Evolutionary conservation across 768 basidiomycete genomes (phyloP), one percentile per base, ranked within the genome.

Genomic region (Auriscalpium orientale): DNA sequence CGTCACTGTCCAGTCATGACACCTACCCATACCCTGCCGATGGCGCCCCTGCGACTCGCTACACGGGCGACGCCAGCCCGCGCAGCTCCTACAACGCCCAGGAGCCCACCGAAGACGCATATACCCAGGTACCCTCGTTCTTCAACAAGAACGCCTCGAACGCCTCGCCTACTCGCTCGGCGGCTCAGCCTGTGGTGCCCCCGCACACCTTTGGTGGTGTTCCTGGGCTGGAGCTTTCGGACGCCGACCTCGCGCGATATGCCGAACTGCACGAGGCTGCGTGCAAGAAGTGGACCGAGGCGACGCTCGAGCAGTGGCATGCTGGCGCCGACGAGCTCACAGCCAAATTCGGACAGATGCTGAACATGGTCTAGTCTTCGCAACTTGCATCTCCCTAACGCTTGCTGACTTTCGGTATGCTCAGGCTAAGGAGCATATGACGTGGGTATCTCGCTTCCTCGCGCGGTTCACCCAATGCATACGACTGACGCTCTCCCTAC

Each of bases 221-320:
- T 1, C 59, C 49, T 1, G 59, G 59, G 15, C 53, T 61, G 6
- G 57, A 53, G 8, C 54, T 55, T 33, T 54, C 53, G 1, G 75
- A 80, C 51, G 62, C 60, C 0, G 78, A 74, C 58, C 62, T 77
- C 18, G 74, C 71, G 20, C 66, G 70, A 10, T 67, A 76, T 56
- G 62, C 70, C 35, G 75, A 77, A 0, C 65, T 66, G 28, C 83
- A 83, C 57, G 77, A 79, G 38, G 67, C 67, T 11, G 63, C 72
- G 28, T 65, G 71, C 33, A 70, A 71, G 56, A 76, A 71, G 57
- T 85, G 82, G 81, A 71, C 71, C 13, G 70, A 74, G 8, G 80
- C 79, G 55, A 71, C 73, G 0, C 66, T 74, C 55, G 76, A 78
- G 13, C 81, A 83, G 51, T 83, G 83, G 83, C 64, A 71, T 5